Evolutionary conservation across 495 filamentous ascomycete species (phyloP), one percentile per base, ranked within the genome.

Genomic region (Hypoxylon subgilvum): DNA sequence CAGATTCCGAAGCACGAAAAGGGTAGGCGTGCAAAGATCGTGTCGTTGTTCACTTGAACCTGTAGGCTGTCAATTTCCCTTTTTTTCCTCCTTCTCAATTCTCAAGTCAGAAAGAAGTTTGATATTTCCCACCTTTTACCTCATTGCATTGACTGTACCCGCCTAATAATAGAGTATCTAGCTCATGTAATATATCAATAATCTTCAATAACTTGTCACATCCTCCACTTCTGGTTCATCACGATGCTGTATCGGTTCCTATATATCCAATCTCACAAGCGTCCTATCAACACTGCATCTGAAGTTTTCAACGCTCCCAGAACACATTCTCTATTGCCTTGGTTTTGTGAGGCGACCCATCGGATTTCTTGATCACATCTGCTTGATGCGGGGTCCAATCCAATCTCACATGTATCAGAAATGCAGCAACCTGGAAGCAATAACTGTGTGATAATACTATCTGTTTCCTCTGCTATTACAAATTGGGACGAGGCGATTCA

Each of bases 341-440:
- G 53, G 59, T 41, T 25, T 21, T 14, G 9, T 32, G 36, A 55
- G 27, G 18, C 22, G 34, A 42, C 53, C 61, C 61, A 52, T 64
- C 49, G 50, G 50, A 55, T 51, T 36, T n/a, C 30, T 50, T 49
- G 0, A 59, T 64, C 61, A 64, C 61, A 59, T 51, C 50, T 44
- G 32, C 31, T 39, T n/a, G 32, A 52, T 64, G 61, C 55, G 54
- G 61, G 49, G 61, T 64, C 22, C 35, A 49, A 64, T 58, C 40
- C 59, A 49, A 64, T 58, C 40, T 64, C 39, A 38, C 14, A 49
- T 52, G 49, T 51, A 52, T 40, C 49, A 63, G 41, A 45, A 51
- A 17, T 4, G 7, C 16, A n/a, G 34, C 34, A n/a, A 13, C 1
- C 36, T 34, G 41, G 28, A 22, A 47, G 42, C 56, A 35, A 50